These are phyloP conservation scores for Paramecium sonneborni DNA, from an alignment of 73 alveolate species.

Conservation along the genomic window DNA sequence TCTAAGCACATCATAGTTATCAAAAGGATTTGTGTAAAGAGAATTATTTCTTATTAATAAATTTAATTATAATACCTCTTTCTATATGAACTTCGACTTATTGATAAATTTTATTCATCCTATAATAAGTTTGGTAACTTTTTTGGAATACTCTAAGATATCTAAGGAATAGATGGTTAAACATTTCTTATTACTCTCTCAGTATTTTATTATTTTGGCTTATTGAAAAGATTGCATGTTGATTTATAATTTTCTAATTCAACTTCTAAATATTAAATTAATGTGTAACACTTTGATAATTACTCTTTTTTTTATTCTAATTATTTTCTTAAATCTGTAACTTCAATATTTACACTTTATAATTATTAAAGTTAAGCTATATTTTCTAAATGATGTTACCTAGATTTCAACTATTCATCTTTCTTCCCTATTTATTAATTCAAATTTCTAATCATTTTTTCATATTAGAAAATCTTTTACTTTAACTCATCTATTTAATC, in stretches of 20 bases:
- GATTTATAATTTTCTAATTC: constrained; percentile 42
- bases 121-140: neutral
- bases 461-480: neutral
- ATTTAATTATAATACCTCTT: neutral
- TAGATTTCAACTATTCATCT: neutral
- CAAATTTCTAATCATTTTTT: neutral
- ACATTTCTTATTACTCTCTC: neutral
- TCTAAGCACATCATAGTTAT: constrained; percentile 9
- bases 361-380: neutral
- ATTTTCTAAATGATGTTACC: neutral
- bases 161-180: neutral
- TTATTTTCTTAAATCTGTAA: neutral
- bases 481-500: neutral
- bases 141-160: neutral
- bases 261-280: neutral
- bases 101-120: neutral
- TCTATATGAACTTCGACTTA: neutral
- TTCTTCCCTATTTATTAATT: neutral
- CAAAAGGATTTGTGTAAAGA: constrained; percentile 32
- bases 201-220: neutral
- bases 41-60: neutral
- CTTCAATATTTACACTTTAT: neutral
- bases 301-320: neutral
- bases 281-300: neutral
- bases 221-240: neutral